Percentiles rank a stretch among this genome's conserved stretches.
These are phyloP conservation scores for Mallotus repandus DNA, from an alignment of 441 rosid genomes.

Conservation along the genomic window DNA sequence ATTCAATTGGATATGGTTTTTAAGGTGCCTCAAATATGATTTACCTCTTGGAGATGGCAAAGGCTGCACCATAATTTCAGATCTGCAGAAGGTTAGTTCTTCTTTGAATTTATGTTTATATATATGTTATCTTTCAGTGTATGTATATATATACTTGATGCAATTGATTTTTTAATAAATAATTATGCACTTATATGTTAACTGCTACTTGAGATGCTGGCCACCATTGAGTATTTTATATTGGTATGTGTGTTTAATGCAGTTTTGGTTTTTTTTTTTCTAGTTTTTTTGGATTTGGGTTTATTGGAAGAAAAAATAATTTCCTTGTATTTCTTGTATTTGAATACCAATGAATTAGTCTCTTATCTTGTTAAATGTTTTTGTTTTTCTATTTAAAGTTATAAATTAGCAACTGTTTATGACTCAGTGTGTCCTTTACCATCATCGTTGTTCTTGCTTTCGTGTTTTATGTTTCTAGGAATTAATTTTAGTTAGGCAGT, in stretches of 20 bases:
- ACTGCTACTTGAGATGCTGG: too few species aligned
- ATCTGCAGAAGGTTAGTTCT: neutral
- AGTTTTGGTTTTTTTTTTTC: neutral
- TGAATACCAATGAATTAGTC: neutral
- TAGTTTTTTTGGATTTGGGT: neutral
- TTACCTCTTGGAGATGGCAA: neutral
- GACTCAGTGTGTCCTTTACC: neutral
- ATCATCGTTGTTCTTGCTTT: neutral
- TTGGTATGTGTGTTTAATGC: neutral
- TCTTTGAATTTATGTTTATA: neutral
- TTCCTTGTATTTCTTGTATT: neutral
- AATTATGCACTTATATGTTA: too few species aligned
- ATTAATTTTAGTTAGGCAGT: neutral
- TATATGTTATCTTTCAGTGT: too few species aligned
- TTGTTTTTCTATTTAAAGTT: neutral
- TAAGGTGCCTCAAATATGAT: neutral
- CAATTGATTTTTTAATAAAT: too few species aligned
- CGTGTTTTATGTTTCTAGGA: neutral
- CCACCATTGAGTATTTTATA: too few species aligned
- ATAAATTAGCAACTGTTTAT: neutral
- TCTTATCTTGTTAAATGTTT: neutral
- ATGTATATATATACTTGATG: too few species aligned
- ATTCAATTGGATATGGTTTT: neutral
- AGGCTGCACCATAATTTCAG: neutral
- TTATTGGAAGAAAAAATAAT: neutral